Evolutionary conservation across 2,329 filamentous ascomycete genomes (phyloP).

Genomic region (Phialophora macrospora): DNA sequence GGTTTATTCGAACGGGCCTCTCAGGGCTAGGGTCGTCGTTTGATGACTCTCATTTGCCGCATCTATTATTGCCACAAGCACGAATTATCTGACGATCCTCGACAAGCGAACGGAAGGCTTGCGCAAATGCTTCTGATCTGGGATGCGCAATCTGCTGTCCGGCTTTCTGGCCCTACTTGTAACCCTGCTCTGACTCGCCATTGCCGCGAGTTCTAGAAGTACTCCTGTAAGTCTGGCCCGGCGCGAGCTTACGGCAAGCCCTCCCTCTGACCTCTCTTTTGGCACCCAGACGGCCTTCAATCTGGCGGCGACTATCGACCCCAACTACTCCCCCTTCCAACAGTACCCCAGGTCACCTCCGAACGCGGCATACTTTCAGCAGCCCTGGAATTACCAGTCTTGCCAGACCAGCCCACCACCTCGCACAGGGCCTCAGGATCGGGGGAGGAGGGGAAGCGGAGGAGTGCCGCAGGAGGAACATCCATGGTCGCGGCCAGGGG

Average conservation of each 20-base stretch:
- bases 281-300: slow-evolving; percentile 22
- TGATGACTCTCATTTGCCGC: slow-evolving; percentile 38
- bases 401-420: slow-evolving; percentile 20
- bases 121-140: slow-evolving; percentile 35
- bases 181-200: slow-evolving; percentile 31
- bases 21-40: slow-evolving; percentile 29
- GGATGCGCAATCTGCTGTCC: slow-evolving; percentile 35
- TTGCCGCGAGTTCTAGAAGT: slow-evolving; percentile 28
- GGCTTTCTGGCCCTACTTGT: slow-evolving; percentile 28
- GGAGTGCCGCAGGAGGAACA: slow-evolving; percentile 34
- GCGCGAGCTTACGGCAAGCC: slow-evolving; percentile 13
- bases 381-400: slow-evolving; percentile 26
- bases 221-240: slow-evolving; percentile 28
- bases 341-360: slow-evolving; percentile 32
- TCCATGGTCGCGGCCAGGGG: slow-evolving; percentile 34
- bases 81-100: slow-evolving; percentile 34
- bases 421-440: slow-evolving; percentile 20
- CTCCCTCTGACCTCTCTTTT: slow-evolving; percentile 25
- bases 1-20: slow-evolving; percentile 32
- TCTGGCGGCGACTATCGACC: slow-evolving; percentile 33
- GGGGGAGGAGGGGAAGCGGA: slow-evolving; percentile 36
- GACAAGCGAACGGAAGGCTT: slow-evolving; percentile 28
- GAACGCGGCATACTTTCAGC: slow-evolving; percentile 25
- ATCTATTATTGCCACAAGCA: slow-evolving; percentile 25
- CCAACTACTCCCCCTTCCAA: slow-evolving; percentile 30